Conservation (phyloP, 208 protist species). For the Crithidia sp. region DNA sequence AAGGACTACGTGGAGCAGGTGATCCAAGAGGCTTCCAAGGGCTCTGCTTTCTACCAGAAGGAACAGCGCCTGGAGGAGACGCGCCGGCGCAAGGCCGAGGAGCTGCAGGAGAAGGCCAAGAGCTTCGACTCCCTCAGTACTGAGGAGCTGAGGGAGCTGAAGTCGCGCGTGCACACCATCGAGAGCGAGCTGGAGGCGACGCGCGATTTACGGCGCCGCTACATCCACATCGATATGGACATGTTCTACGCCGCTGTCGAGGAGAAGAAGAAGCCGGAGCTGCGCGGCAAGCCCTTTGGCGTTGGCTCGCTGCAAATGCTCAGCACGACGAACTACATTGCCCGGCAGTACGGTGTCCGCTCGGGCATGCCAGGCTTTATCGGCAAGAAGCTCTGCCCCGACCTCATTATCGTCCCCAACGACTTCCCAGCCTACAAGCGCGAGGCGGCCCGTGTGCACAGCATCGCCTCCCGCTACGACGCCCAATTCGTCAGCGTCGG, state of each 20-base stretch:
- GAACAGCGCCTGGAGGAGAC: slow-evolving; percentile 70
- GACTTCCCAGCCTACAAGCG: slow-evolving; percentile 84
- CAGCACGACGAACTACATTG: slow-evolving; percentile 96
- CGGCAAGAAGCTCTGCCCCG: slow-evolving; percentile 86
- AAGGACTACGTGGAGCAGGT: slow-evolving; percentile 83
- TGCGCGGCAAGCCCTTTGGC: slow-evolving; percentile 92
- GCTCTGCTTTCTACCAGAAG: slow-evolving; percentile 80
- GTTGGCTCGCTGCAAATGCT: slow-evolving; percentile 95
- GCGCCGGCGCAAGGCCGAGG: slow-evolving; percentile 56
- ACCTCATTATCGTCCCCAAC: slow-evolving; percentile 85
- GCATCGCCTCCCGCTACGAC: slow-evolving; percentile 88
- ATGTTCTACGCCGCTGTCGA: slow-evolving; percentile 94
- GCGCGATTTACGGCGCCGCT: slow-evolving; percentile 68
- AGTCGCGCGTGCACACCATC: slow-evolving; percentile 51
- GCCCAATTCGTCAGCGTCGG: slow-evolving; percentile 80
- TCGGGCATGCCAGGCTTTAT: slow-evolving; percentile 97
- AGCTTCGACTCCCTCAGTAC: slow-evolving; percentile 49
- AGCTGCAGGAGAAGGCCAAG: slow-evolving; percentile 60
- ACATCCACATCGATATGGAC: slow-evolving; percentile 93
- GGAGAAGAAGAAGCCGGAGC: slow-evolving; percentile 91
- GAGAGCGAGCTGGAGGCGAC: slow-evolving; percentile 70
- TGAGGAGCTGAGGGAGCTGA: slow-evolving; percentile 47
- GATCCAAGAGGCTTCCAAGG: slow-evolving; percentile 78
- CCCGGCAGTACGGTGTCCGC: slow-evolving; percentile 95
- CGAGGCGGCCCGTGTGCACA: slow-evolving; percentile 69